These are phyloP conservation scores for Pseudonitzschia multistriata DNA, from an alignment of 108 stramenopile species.

Conservation along the genomic window DNA sequence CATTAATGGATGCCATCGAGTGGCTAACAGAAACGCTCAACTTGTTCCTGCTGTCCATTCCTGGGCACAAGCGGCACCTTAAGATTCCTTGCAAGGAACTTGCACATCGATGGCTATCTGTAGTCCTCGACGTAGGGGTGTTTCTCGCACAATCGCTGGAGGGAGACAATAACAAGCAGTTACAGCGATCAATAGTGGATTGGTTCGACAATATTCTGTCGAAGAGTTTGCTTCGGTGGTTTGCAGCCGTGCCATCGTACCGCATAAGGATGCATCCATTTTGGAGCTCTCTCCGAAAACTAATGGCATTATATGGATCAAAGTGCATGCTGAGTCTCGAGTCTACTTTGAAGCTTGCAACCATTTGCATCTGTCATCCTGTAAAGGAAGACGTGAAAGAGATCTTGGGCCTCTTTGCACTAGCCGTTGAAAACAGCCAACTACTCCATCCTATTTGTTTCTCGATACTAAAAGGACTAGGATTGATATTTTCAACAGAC, in stretches of 20 bases:
- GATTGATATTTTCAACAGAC: constrained; percentile 4
- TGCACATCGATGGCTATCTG: constrained; percentile 31
- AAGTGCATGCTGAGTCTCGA: background rate
- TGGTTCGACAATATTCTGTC: constrained; percentile 29
- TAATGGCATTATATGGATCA: background rate
- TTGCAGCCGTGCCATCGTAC: constrained; percentile 32
- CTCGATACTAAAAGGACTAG: background rate
- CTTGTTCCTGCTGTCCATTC: constrained; percentile 26
- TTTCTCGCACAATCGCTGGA: constrained; percentile 19
- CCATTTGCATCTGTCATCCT: constrained; percentile 2
- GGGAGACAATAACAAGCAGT: background rate
- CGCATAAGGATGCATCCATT: constrained; percentile 18
- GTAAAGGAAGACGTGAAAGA: constrained; percentile 2
- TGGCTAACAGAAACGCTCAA: constrained; percentile 37
- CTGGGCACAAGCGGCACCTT: constrained; percentile 9
- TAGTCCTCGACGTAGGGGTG: constrained; percentile 31
- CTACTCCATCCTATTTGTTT: background rate
- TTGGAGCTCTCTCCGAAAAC: constrained; percentile 7
- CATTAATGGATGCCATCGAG: constrained; percentile 2
- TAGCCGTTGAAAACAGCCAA: constrained; percentile 1
- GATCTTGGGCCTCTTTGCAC: background rate
- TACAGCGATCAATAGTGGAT: background rate
- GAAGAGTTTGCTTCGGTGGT: constrained; percentile 20
- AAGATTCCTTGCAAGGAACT: constrained; percentile 29
- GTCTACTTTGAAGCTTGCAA: constrained; percentile 13